phyloP scores from a whole-genome alignment of 1,284 basidiomycete genomes.

The Cerrena zonata region DNA sequence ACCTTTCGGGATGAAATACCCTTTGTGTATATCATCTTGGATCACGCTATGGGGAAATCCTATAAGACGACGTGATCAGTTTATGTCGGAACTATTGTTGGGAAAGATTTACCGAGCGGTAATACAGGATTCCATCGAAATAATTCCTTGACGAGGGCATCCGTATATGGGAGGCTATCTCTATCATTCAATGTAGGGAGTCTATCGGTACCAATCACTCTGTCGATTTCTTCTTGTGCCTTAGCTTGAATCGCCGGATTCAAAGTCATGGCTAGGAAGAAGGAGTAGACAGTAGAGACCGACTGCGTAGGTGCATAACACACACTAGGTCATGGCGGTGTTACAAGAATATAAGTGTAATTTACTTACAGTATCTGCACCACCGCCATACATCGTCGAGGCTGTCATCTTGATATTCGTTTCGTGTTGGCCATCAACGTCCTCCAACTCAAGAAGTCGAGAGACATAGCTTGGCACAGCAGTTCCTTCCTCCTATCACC shows the following conservation, averaged over 20 bases:
- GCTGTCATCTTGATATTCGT: slow-evolving; percentile 2
- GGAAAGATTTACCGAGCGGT: slow-evolving; percentile 11
- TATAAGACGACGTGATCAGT: neutral
- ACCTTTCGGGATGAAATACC: slow-evolving; percentile 23
- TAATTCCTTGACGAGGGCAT: slow-evolving; percentile 18
- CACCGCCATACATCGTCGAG: neutral
- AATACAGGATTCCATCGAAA: slow-evolving; percentile 18
- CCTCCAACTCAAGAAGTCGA: too few relatives aligned
- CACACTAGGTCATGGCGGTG: neutral
- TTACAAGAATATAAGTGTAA: too few relatives aligned
- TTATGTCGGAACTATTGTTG: neutral
- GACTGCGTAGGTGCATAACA: slow-evolving; percentile 9
- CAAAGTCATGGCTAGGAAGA: slow-evolving; percentile 22
- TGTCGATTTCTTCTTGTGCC: slow-evolving; percentile 29
- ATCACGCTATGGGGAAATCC: slow-evolving; percentile 25
- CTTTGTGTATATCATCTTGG: slow-evolving; percentile 26
- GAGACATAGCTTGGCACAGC: too few relatives aligned
- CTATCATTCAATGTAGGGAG: slow-evolving; percentile 16
- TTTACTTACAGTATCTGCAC: slow-evolving; percentile 9
- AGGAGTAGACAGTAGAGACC: slow-evolving; percentile 16
- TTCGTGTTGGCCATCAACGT: too few relatives aligned
- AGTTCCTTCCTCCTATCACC: too few relatives aligned
- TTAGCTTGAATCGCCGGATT: slow-evolving; percentile 19
- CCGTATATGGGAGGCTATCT: slow-evolving; percentile 16
- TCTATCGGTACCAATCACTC: slow-evolving; percentile 15